Evolutionary conservation across 2,329 filamentous ascomycete genomes (phyloP), one percentile per base, ranked within the genome.

Genomic region (Ophiostoma tasmaniense): DNA sequence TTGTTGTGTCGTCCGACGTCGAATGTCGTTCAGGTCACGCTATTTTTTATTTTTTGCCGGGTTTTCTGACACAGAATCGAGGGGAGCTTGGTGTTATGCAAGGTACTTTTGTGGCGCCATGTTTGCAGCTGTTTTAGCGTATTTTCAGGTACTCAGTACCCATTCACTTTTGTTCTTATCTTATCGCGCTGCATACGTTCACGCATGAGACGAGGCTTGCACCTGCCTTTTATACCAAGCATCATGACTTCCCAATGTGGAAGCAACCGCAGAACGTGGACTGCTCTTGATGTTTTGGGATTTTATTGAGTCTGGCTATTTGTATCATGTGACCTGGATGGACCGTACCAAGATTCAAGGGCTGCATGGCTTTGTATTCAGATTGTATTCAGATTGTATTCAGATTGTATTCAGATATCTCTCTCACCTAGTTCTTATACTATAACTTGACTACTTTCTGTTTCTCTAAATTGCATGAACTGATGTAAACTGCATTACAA

Each of bases 71-170:
- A 61, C 11, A 39, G 37, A 37, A 37, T 37, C 1, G 37, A 61
- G 55, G 55, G 55, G 55, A 61, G 55, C 55, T 59, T 55, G 10
- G 50, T 55, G 50, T 55, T 61, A 61, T 30, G 55, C 55, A 61
- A 28, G 13, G 55, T 61, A 61, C 55, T 61, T 61, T 28, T 17
- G 50, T 13, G 22, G n/a, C n/a, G n/a, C n/a, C 8, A 25, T 5
- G 17, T 61, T 61, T 14, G 25, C 55, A 61, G 52, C 25, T 3
- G 10, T 61, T 61, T 30, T 30, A 14, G 25, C 52, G 52, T 30
- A 20, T 28, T 61, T 20, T 13, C 22, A 61, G 55, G 55, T 61
- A 61, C 55, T 25, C 55, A 14, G 55, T 61, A 61, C 55, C 55
- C 55, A 14, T 17, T 3, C 13, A n/a, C 25, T 25, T 13, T 2